Conservation (phyloP, 2,329 filamentous ascomycete species). For the Epichloe sibirici region DNA sequence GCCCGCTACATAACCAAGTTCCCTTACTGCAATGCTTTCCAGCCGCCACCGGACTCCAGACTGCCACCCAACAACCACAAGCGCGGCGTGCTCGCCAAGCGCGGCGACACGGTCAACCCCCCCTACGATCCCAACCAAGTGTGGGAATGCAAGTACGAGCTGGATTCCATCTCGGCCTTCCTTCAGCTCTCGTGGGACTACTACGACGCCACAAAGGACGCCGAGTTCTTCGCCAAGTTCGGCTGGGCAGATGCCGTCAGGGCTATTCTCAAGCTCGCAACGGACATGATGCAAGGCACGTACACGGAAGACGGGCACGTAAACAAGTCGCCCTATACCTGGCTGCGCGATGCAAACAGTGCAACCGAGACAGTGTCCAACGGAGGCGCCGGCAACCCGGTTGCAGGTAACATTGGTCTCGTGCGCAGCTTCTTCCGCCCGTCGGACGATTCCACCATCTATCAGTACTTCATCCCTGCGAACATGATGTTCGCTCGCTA, state of each 20-base stretch:
- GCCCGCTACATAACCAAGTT: conserved; percentile 54
- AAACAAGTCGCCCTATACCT: conserved; percentile 55
- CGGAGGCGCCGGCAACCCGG: conserved; percentile 65
- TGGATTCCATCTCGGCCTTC: conserved; percentile 83
- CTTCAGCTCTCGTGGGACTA: conserved; percentile 73
- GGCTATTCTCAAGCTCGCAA: conserved; percentile 54
- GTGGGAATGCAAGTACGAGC: conserved; percentile 94
- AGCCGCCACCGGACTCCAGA: conserved; percentile 63
- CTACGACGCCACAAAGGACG: conserved; percentile 59
- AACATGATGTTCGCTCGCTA: conserved; percentile 74
- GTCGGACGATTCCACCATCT: conserved; percentile 75
- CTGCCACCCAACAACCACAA: conserved; percentile 10
- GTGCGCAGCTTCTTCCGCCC: conserved; percentile 82
- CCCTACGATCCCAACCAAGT: conserved; percentile 56
- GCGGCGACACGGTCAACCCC: conserved; percentile 47
- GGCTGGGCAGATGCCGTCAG: conserved; percentile 64
- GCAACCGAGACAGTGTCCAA: conserved; percentile 76
- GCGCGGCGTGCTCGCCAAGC: conserved; percentile 9
- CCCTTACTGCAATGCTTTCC: conserved; percentile 92
- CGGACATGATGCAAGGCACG: conserved; percentile 60
- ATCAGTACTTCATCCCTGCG: conserved; percentile 77
- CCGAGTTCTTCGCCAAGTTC: conserved; percentile 57
- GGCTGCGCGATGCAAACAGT: conserved; percentile 57
- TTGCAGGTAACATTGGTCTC: conserved; percentile 67
- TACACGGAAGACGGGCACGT: conserved; percentile 51